Percentiles rank a stretch among this genome's conserved stretches.
Conservation (phyloP, 2,329 filamentous ascomycete genomes). For the Shiraia bambusicola region DNA sequence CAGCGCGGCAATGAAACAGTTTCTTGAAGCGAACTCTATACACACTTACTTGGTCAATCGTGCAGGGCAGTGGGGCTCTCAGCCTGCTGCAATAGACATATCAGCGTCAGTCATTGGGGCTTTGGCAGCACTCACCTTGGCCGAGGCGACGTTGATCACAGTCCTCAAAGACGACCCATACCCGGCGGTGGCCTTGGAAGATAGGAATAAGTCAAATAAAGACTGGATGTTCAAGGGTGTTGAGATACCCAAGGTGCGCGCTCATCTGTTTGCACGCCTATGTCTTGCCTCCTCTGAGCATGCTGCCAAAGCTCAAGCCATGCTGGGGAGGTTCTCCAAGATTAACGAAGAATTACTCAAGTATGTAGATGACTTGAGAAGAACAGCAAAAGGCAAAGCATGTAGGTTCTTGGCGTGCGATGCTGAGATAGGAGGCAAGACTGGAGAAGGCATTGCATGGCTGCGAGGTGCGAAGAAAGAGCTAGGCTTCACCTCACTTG, state of each 20-base stretch:
- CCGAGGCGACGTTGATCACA: constrained; percentile 85
- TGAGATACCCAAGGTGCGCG: constrained; percentile 83
- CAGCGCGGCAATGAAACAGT: constrained; percentile 70
- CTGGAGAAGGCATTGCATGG: constrained; percentile 86
- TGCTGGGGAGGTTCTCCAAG: constrained; percentile 47
- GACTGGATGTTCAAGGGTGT: constrained; percentile 98
- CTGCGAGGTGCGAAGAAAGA: constrained; percentile 74
- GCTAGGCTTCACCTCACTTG: constrained; percentile 61
- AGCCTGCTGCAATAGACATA: constrained; percentile 45
- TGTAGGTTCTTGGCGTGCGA: constrained; percentile 91
- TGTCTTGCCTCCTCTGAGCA: constrained; percentile 89
- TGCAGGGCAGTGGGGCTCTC: constrained; percentile 45
- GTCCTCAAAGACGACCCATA: constrained; percentile 96
- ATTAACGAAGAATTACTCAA: constrained; percentile 66
- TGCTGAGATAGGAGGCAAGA: constrained; percentile 77
- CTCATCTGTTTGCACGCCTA: constrained; percentile 81
- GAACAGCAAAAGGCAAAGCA: constrained; percentile 77
- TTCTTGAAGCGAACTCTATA: constrained; percentile 76
- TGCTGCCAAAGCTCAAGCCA: constrained; percentile 68
- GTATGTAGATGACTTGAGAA: constrained; percentile 74
- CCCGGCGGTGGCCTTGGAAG: constrained; percentile 76
- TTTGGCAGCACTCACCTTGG: constrained; percentile 65
- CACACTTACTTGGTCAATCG: constrained; percentile 70
- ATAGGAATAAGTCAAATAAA: constrained; percentile 76
- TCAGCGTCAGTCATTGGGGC: constrained; percentile 48